phyloP scores from a whole-genome alignment of 2,329 filamentous ascomycete species.

The Biscogniauxia marginata region DNA sequence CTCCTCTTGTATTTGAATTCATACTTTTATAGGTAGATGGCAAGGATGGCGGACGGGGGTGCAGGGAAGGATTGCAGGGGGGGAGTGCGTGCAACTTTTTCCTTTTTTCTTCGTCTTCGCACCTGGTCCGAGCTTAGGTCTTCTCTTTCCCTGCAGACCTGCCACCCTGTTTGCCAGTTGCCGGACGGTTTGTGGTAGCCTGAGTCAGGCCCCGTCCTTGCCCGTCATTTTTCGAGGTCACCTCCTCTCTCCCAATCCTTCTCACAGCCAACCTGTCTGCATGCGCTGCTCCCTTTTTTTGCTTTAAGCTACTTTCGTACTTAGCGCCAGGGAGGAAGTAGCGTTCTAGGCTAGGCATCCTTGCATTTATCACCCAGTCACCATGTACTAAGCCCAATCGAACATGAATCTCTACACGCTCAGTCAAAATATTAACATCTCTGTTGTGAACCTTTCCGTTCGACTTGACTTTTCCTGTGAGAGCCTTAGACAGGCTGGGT shows the following conservation, averaged over 20 bases:
- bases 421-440: not conserved
- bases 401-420: not conserved
- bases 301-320: not conserved
- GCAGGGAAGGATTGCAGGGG: conserved; percentile 10
- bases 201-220: not conserved
- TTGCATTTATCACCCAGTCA: not conserved
- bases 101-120: conserved; percentile 16
- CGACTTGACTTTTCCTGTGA: no score
- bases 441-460: no score
- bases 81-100: conserved; percentile 20
- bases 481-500: no score
- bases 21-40: conserved; percentile 29
- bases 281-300: not conserved
- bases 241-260: not conserved
- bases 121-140: conserved; percentile 18
- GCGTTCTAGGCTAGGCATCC: not conserved
- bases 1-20: conserved; percentile 28
- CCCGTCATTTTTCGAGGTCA: not conserved
- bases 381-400: not conserved
- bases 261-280: not conserved
- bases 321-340: not conserved
- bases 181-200: not conserved
- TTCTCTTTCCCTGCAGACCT: not conserved
- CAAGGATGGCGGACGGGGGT: conserved; percentile 22
- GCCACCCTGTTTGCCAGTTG: not conserved